A percentile compares a stretch with the other conserved stretches of the same genome.
Conservation (phyloP, 2,329 filamentous ascomycete genomes). For the Fusarium concolor region DNA sequence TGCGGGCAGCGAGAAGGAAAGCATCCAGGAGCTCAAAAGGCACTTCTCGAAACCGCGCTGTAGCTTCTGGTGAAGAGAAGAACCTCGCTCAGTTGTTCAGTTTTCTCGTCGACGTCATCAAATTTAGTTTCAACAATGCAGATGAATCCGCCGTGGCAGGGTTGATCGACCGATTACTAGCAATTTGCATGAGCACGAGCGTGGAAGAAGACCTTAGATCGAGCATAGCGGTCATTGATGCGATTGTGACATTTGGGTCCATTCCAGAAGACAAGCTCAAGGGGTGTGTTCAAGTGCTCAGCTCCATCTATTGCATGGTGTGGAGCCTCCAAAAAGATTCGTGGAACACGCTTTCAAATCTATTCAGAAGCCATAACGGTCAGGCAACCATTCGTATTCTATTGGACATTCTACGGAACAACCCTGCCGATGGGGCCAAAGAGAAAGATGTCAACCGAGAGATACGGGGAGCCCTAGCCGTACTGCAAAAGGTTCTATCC, state of each 20-base stretch:
- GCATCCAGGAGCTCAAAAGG: constrained; percentile 53
- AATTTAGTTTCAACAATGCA: constrained; percentile 79
- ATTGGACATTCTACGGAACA: constrained; percentile 69
- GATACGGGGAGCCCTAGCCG: constrained; percentile 71
- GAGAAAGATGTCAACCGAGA: constrained; percentile 66
- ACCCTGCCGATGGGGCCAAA: constrained; percentile 58
- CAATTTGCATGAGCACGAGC: constrained; percentile 76
- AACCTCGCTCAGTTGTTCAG: constrained; percentile 73
- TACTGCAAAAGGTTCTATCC: constrained; percentile 71
- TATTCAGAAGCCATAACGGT: constrained; percentile 79
- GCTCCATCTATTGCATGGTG: constrained; percentile 77
- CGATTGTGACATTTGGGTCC: constrained; percentile 77
- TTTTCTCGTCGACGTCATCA: constrained; percentile 76
- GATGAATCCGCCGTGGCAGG: constrained; percentile 70
- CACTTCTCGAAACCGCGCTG: constrained; percentile 52
- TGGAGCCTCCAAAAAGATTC: constrained; percentile 69
- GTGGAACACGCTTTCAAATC: constrained; percentile 77
- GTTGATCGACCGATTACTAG: constrained; percentile 71
- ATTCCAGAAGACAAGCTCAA: constrained; percentile 73
- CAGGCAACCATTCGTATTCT: constrained; percentile 75
- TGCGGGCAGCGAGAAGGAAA: constrained; percentile 63
- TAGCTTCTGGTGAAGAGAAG: constrained; percentile 65
- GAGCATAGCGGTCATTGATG: constrained; percentile 75
- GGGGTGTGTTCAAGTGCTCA: constrained; percentile 76
- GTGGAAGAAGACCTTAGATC: constrained; percentile 72